A percentile compares a stretch with the other conserved stretches of the same genome.
These are phyloP conservation scores for Teratosphaeria pseudoeucalypti DNA, from an alignment of 2,329 filamentous ascomycete genomes.

Conservation along the genomic window DNA sequence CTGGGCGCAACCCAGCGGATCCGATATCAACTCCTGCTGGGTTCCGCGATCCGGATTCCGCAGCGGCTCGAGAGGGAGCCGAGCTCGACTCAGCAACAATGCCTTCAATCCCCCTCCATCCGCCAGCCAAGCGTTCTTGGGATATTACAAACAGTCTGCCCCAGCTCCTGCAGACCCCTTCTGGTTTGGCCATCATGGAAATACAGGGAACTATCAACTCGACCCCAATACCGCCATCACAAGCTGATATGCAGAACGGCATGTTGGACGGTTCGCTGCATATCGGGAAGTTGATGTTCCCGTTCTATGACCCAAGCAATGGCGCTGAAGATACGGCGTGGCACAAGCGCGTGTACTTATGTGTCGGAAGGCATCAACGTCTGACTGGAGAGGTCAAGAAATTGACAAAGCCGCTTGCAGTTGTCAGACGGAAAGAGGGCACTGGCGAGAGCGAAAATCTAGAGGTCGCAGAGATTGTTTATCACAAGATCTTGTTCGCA, in stretches of 20 bases:
- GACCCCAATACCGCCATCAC: conserved; percentile 34
- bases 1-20: background rate
- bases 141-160: conserved; percentile 54
- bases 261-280: conserved; percentile 30
- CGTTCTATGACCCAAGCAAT: conserved; percentile 52
- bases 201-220: conserved; percentile 85
- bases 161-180: conserved; percentile 73
- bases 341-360: conserved; percentile 81
- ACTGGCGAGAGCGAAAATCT: conserved; percentile 42
- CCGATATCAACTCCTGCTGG: background rate
- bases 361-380: conserved; percentile 79
- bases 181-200: conserved; percentile 80
- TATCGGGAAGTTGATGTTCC: conserved; percentile 69
- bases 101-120: conserved; percentile 8
- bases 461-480: conserved; percentile 79
- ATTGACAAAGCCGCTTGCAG: conserved; percentile 63
- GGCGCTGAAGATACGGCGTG: conserved; percentile 51
- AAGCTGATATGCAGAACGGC: conserved; percentile 1
- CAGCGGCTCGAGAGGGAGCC: background rate
- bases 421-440: conserved; percentile 50
- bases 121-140: conserved; percentile 1
- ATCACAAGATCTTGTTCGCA: conserved; percentile 78
- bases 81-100: background rate
- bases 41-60: background rate
- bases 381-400: conserved; percentile 87